Conservation (phyloP, 2,329 filamentous ascomycete genomes). For the Paraphaeosphaeria minitans region DNA sequence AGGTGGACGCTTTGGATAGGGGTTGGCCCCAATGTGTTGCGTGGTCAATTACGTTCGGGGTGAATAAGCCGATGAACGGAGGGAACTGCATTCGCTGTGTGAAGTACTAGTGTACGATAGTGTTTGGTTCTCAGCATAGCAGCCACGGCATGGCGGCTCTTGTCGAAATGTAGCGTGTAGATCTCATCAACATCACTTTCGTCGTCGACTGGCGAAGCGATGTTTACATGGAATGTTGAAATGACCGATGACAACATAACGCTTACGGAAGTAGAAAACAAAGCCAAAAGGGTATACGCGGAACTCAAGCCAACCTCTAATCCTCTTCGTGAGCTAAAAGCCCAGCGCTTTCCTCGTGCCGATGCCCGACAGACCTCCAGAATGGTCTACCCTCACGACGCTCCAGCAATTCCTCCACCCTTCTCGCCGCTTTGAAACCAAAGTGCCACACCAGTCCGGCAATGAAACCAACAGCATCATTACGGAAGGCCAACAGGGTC, state of each 20-base stretch:
- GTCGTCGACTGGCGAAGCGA: neutral
- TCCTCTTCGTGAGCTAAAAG: slow-evolving; percentile 36
- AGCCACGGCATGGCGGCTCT: neutral
- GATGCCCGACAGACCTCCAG: slow-evolving; percentile 30
- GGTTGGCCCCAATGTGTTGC: neutral
- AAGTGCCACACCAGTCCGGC: slow-evolving; percentile 81
- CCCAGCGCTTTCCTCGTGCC: slow-evolving; percentile 25
- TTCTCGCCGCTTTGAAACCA: slow-evolving; percentile 56
- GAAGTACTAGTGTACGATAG: neutral
- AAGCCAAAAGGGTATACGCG: neutral
- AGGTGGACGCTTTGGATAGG: neutral
- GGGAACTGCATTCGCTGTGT: neutral
- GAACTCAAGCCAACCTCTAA: slow-evolving; percentile 31
- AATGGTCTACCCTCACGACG: slow-evolving; percentile 23
- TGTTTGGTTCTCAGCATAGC: neutral
- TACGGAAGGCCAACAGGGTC: slow-evolving; percentile 81
- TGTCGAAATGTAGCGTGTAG: neutral
- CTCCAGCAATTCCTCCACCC: slow-evolving; percentile 32
- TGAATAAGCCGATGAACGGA: neutral
- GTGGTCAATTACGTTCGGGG: neutral
- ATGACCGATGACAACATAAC: no score
- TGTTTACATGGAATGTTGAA: neutral
- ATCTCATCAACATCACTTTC: neutral
- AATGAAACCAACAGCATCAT: slow-evolving; percentile 85
- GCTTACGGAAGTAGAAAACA: neutral